Evolutionary conservation across 2,329 filamentous ascomycete species (phyloP).

Genomic region (Xylariaceae sp.): DNA sequence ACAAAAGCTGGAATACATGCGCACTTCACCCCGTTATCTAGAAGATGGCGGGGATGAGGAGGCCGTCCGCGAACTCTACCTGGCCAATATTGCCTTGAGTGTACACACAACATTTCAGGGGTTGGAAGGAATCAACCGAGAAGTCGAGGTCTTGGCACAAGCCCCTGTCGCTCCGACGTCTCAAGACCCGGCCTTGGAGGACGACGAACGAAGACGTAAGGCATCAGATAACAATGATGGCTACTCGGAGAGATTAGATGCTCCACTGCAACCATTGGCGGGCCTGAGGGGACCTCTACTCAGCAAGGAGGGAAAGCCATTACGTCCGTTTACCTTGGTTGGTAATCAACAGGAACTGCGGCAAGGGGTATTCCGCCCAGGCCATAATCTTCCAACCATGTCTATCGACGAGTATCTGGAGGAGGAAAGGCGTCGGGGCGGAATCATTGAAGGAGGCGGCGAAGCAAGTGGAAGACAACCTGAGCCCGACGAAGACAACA

Average conservation of each 20-base stretch:
- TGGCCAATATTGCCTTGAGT: constrained; percentile 67
- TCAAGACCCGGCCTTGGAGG: constrained; percentile 42
- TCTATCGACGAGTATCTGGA: constrained; percentile 96
- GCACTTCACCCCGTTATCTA: constrained; percentile 37
- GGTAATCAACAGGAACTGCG: constrained; percentile 69
- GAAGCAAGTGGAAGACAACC: constrained; percentile 62
- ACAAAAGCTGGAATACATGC: constrained; percentile 63
- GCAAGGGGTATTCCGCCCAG: constrained; percentile 77
- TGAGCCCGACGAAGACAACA: constrained; percentile 82
- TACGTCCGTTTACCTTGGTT: constrained; percentile 85
- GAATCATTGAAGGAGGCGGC: constrained; percentile 86
- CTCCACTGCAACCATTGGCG: constrained; percentile 46
- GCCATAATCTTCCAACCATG: constrained; percentile 95
- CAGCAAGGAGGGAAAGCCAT: constrained; percentile 71
- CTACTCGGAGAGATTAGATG: constrained; percentile 72
- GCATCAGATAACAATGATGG: constrained; percentile 36
- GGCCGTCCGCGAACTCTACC: constrained; percentile 69
- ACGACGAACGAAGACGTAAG: constrained; percentile 39
- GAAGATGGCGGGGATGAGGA: constrained; percentile 72
- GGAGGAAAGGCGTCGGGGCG: constrained; percentile 76
- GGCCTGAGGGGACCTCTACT: constrained; percentile 65
- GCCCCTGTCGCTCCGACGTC: constrained; percentile 52
- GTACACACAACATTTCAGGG: constrained; percentile 78
- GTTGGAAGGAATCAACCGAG: constrained; percentile 80
- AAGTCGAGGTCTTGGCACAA: constrained; percentile 73